Percentiles rank a stretch among this genome's conserved stretches.
These are phyloP conservation scores for Penicillium italicum DNA, from an alignment of 2,329 filamentous ascomycete species.

Conservation along the genomic window DNA sequence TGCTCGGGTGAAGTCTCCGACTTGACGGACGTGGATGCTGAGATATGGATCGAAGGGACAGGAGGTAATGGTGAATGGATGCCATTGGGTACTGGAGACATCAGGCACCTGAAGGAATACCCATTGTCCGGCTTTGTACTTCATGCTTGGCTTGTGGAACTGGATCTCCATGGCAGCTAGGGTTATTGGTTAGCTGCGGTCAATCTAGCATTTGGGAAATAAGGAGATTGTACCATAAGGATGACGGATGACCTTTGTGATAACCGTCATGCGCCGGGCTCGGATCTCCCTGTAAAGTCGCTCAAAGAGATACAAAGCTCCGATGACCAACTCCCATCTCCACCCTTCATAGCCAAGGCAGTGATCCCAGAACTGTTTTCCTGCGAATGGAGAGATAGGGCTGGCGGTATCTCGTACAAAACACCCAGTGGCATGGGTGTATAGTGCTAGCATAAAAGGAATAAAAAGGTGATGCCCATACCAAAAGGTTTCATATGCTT, in stretches of 20 bases:
- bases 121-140: conserved; percentile 98
- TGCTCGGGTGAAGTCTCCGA: conserved; percentile 91
- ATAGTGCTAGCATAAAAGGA: conserved; percentile 87
- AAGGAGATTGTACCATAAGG: conserved; percentile 69
- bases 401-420: conserved; percentile 81
- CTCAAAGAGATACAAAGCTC: conserved; percentile 80
- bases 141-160: conserved; percentile 93
- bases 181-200: conserved; percentile 27
- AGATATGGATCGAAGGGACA: conserved; percentile 95
- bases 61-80: conserved; percentile 98
- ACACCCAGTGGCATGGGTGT: conserved; percentile 92
- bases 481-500: conserved; percentile 98
- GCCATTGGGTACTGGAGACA: conserved; percentile 88
- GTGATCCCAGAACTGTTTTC: conserved; percentile 78
- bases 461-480: conserved; percentile 99
- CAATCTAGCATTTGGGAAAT: too few relatives aligned
- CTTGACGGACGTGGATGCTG: conserved; percentile 90
- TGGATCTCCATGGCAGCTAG: conserved; percentile 93
- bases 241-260: conserved; percentile 90
- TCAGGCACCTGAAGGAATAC: conserved; percentile 91
- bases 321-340: conserved; percentile 91
- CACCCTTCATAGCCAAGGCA: conserved; percentile 95
- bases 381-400: conserved; percentile 78
- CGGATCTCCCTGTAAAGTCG: conserved; percentile 89
- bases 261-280: conserved; percentile 76